A percentile compares a stretch with the other conserved stretches of the same genome.
Evolutionary conservation across 805 yeast genomes (phyloP).

Genomic region (Candida alai): DNA sequence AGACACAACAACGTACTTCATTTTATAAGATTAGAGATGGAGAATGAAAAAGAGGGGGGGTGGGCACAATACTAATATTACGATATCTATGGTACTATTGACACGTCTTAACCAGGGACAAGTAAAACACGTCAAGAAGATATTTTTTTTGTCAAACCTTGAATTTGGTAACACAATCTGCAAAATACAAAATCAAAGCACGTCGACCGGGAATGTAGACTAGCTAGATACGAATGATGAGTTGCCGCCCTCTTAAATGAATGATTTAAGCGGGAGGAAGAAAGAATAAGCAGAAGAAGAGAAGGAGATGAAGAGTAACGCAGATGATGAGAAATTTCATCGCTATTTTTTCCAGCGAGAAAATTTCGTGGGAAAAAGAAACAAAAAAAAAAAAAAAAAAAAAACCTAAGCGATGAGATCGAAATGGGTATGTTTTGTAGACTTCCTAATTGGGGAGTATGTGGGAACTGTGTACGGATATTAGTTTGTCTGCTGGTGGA

Average conservation of each 20-base stretch:
- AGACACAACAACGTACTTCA: constrained; percentile 99
- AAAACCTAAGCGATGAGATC: constrained; percentile 4
- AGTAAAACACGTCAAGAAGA: constrained; percentile 4
- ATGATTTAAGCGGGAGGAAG: constrained; percentile 45
- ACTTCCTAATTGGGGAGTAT: constrained; percentile 17
- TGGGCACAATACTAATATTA: constrained; percentile 4
- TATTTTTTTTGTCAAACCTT: too few relatives aligned
- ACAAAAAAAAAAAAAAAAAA: constrained; percentile 12
- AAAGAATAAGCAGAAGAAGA: constrained; percentile 12
- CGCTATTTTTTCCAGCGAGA: background rate
- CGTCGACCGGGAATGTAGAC: too few relatives aligned
- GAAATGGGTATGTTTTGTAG: constrained; percentile 8
- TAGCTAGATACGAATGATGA: constrained; percentile 1
- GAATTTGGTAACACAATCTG: too few relatives aligned
- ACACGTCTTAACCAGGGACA: constrained; percentile 5
- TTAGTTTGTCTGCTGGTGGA: constrained; percentile 18
- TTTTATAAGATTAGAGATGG: too few relatives aligned
- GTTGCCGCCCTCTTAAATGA: constrained; percentile 40
- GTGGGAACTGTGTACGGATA: background rate
- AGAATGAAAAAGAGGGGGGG: constrained; percentile 1
- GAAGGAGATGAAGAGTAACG: constrained; percentile 10
- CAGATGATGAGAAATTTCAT: constrained; percentile 8
- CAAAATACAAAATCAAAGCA: too few relatives aligned
- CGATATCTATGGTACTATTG: constrained; percentile 1
- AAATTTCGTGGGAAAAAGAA: constrained; percentile 4